These are phyloP conservation scores for Stephania cephalantha DNA, from an alignment of 164 flowering plant species.

Conservation along the genomic window DNA sequence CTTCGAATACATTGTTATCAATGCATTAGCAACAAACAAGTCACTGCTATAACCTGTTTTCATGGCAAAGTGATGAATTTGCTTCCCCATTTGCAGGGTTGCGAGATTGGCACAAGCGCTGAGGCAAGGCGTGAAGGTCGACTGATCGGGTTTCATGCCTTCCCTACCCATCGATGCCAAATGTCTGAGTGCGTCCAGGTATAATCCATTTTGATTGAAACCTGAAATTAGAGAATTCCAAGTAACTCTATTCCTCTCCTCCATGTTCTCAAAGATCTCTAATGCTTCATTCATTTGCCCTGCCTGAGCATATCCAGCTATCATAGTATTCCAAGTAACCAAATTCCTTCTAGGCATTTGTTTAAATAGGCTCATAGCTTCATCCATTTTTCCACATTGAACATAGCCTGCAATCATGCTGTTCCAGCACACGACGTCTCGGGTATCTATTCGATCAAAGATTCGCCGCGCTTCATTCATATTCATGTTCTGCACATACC, in stretches of 20 bases:
- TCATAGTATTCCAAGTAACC: conserved; percentile 7
- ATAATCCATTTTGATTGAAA: conserved; percentile 6
- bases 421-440: conserved; percentile 9
- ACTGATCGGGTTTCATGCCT: conserved; percentile 6
- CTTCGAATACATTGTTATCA: conserved; percentile 9
- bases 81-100: conserved; percentile 4
- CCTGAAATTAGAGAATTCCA: conserved; percentile 9
- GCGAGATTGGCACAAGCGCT: conserved; percentile 7
- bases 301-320: conserved; percentile 9
- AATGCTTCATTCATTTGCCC: not conserved
- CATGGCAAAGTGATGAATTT: conserved; percentile 2
- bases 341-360: not conserved
- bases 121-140: not conserved
- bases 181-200: not conserved
- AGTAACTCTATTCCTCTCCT: not conserved
- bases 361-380: not conserved
- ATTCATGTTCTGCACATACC: conserved; percentile 7
- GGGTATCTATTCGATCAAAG: not conserved
- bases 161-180: conserved; percentile 2
- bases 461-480: conserved; percentile 5
- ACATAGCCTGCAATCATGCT: conserved; percentile 9
- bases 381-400: conserved; percentile 7
- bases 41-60: not conserved
- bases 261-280: conserved; percentile 3
- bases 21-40: not conserved